Conservation (phyloP, 2,329 filamentous ascomycete genomes). For the Venturia asperata region DNA sequence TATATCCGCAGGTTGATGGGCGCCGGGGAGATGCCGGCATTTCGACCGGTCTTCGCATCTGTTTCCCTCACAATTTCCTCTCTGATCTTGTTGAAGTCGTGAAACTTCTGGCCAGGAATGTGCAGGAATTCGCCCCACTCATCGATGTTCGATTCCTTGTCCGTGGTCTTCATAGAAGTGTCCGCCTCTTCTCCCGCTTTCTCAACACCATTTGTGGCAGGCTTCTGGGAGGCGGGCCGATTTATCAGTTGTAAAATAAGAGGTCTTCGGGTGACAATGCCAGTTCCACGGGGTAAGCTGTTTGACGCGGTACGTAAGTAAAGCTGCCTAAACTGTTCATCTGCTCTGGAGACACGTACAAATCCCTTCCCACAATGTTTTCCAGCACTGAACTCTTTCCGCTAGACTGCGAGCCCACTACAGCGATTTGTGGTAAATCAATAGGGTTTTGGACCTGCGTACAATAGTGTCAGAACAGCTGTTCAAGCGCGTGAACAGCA, state of each 20-base stretch:
- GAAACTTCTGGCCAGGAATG: constrained; percentile 94
- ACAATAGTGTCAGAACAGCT: constrained; percentile 17
- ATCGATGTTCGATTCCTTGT: constrained; percentile 83
- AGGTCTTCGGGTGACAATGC: constrained; percentile 92
- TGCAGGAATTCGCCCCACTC: constrained; percentile 99
- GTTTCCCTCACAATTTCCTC: constrained; percentile 97
- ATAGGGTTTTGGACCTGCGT: constrained; percentile 90
- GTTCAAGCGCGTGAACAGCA: constrained; percentile 6
- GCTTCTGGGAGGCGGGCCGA: constrained; percentile 55
- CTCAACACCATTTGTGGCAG: constrained; percentile 64
- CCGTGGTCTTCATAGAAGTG: constrained; percentile 52
- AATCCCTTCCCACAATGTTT: constrained; percentile 97
- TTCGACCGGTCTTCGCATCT: constrained; percentile 90
- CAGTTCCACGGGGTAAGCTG: constrained; percentile 91
- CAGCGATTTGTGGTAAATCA: constrained; percentile 95
- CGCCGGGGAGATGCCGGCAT: constrained; percentile 90
- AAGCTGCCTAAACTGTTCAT: background rate
- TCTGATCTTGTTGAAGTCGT: constrained; percentile 96
- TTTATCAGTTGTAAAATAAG: constrained; percentile 98
- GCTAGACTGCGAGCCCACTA: constrained; percentile 96
- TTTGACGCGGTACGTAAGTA: background rate
- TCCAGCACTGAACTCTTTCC: constrained; percentile 99
- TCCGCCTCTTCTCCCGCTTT: constrained; percentile 36
- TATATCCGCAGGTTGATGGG: constrained; percentile 98
- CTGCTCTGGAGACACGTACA: constrained; percentile 55